Base-by-base conservation (phyloP, 192 early-diverging fungal species). In the Backusella mclennaniae region DNA sequence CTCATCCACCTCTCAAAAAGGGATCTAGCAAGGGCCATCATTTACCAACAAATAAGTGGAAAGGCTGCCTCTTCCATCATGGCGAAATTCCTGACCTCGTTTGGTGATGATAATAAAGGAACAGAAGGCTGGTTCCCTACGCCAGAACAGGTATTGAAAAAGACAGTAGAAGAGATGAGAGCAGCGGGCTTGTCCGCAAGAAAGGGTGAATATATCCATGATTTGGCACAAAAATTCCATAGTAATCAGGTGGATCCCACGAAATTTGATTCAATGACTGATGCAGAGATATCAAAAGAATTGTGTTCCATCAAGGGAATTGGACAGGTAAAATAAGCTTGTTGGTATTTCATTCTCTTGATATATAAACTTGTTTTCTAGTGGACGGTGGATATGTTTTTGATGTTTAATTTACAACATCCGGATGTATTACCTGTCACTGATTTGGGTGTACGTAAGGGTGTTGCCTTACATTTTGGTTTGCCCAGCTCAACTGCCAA, bases 21-120 rank as follows among this genome's bases (percentile, higher is more conserved):
- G 49, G 67, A 85, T 17, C 77, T 87, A 1, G 67, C 79, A 26
- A 78, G 72, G 7, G 73, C 90, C 3, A 90, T 94, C 46, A 83
- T 94, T 42, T 93, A 88, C 73, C 93, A 94, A 79, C 92, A 94
- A 83, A 83, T 94, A 26, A 82, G 84, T 15, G 93, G 93, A 19
- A 90, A 88, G 42, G 93, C 92, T 6, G 92, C 91, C 1, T 78
- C 82, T 6, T 77, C 91, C 6, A 94, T 94, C 73, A 71, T 82
- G 11, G 71, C 82, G 1, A 69, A 85, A 56, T 93, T 92, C 53
- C 44, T 94, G 29, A 79, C 77, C 23, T 78, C 84, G 8, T 92
- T 88, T 59, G 84, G 73, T 11, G 38, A 35, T 71, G 63, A 72
- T 6, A 31, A 21, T n/a, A n/a, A 49, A n/a, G 46, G 46, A 17